Percentiles rank a stretch among this genome's conserved stretches.
Evolutionary conservation across 208 protist genomes (phyloP).

Genomic region (Leishmania amazonensis): DNA sequence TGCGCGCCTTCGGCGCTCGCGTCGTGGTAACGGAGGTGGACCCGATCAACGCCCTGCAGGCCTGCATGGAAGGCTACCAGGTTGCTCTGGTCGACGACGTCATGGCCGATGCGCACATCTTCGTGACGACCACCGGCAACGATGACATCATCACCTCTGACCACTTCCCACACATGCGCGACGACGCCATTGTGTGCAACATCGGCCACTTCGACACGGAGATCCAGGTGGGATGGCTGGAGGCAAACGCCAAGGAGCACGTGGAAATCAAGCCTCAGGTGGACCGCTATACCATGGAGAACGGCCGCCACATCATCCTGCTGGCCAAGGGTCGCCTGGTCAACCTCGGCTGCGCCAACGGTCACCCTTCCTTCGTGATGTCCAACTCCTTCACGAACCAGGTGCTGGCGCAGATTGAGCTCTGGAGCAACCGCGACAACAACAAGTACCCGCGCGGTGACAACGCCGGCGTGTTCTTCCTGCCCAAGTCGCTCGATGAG

Average conservation of each 20-base stretch:
- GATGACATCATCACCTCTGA: constrained; percentile 97
- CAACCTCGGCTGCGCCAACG: constrained; percentile 99
- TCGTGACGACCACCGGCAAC: constrained; percentile 99
- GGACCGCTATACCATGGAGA: constrained; percentile 97
- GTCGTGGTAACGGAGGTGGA: constrained; percentile 99
- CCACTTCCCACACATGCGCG: constrained; percentile 98
- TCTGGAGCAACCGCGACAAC: constrained; percentile 94
- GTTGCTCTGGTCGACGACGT: constrained; percentile 97
- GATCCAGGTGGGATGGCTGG: constrained; percentile 98
- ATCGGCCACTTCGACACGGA: constrained; percentile 99
- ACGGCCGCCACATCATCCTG: constrained; percentile 96
- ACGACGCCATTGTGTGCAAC: constrained; percentile 99
- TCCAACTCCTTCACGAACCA: constrained; percentile 99
- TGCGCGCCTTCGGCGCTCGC: constrained; percentile 96
- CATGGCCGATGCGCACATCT: constrained; percentile 93
- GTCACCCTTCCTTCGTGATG: constrained; percentile 99
- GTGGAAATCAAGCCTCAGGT: constrained; percentile 99
- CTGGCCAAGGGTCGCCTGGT: constrained; percentile 97
- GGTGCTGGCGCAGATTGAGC: constrained; percentile 99
- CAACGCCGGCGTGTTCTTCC: constrained; percentile 94
- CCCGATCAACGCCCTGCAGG: constrained; percentile 99
- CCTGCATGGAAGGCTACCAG: constrained; percentile 98
- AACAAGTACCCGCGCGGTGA: constrained; percentile 95
- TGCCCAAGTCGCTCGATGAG: constrained; percentile 99
- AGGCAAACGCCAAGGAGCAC: constrained; percentile 89